These are phyloP conservation scores for Psilocybe tampanensis DNA, from an alignment of 768 basidiomycete species.

Conservation along the genomic window DNA sequence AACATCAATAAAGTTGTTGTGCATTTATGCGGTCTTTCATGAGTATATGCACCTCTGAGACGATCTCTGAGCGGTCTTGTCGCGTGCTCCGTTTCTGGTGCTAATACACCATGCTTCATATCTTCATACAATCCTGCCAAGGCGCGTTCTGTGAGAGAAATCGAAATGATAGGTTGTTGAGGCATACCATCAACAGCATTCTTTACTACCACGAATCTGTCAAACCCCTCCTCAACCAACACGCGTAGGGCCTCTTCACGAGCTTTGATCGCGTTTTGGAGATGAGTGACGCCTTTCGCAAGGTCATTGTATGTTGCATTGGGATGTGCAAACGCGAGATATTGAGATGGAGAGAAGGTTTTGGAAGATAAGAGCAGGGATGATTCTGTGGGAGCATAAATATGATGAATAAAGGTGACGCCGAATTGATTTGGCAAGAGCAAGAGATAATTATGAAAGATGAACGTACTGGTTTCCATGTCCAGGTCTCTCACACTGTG, in stretches of 20 bases:
- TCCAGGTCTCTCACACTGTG: slow-evolving; percentile 67
- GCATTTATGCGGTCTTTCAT: background rate
- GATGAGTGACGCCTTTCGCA: slow-evolving; percentile 67
- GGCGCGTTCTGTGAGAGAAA: slow-evolving; percentile 8
- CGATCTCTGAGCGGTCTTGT: slow-evolving; percentile 81
- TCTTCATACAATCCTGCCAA: slow-evolving; percentile 62
- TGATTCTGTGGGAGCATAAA: slow-evolving; percentile 50
- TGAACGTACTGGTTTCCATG: slow-evolving; percentile 73
- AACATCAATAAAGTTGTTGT: too few species aligned
- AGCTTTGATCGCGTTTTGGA: slow-evolving; percentile 78
- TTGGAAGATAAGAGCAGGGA: slow-evolving; percentile 86
- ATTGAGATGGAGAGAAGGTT: slow-evolving; percentile 92
- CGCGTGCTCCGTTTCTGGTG: slow-evolving; percentile 75
- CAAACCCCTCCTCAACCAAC: slow-evolving; percentile 96
- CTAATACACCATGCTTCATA: slow-evolving; percentile 90
- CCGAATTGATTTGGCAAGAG: background rate
- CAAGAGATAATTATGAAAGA: background rate
- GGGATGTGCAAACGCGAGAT: slow-evolving; percentile 88
- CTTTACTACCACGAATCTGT: slow-evolving; percentile 95
- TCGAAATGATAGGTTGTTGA: too few species aligned
- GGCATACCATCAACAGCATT: slow-evolving; percentile 89
- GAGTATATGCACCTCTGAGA: slow-evolving; percentile 66
- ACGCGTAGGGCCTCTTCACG: slow-evolving; percentile 91
- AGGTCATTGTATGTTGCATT: slow-evolving; percentile 94
- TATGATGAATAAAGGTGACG: background rate